These are phyloP conservation scores for Leccinum boreale DNA, from an alignment of 768 basidiomycete genomes.

Conservation along the genomic window DNA sequence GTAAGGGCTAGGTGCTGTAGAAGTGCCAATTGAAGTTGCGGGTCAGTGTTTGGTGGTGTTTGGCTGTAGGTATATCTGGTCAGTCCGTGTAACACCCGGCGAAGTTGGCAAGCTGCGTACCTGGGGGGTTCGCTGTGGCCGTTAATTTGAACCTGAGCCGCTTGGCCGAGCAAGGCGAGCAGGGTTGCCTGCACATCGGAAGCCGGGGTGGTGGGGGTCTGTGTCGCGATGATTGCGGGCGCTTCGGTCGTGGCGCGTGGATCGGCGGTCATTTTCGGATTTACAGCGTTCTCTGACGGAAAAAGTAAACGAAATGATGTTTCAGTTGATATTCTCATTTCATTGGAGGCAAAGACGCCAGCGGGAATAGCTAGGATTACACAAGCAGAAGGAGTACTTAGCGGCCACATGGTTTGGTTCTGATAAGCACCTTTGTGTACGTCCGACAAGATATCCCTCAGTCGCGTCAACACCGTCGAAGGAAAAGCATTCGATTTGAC, in stretches of 20 bases:
- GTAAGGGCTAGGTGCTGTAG: conserved; percentile 75
- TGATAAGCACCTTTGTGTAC: conserved; percentile 87
- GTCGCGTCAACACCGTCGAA: conserved; percentile 62
- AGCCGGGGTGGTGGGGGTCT: conserved; percentile 24
- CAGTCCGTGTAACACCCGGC: background rate
- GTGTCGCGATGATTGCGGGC: conserved; percentile 24
- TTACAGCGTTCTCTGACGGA: conserved; percentile 53
- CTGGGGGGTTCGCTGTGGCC: conserved; percentile 24
- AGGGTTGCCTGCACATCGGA: conserved; percentile 57
- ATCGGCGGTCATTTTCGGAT: conserved; percentile 34
- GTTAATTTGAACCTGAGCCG: conserved; percentile 49
- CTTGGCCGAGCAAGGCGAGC: conserved; percentile 67
- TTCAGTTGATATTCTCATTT: conserved; percentile 69
- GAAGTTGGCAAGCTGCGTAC: conserved; percentile 33
- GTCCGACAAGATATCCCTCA: conserved; percentile 67
- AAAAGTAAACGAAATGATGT: conserved; percentile 47
- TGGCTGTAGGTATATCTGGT: conserved; percentile 42
- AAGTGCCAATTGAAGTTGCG: conserved; percentile 58
- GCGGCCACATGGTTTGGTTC: conserved; percentile 61
- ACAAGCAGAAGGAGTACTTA: conserved; percentile 70
- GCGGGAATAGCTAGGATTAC: conserved; percentile 62
- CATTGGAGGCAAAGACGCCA: conserved; percentile 39
- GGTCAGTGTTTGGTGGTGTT: conserved; percentile 55
- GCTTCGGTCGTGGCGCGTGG: conserved; percentile 38
- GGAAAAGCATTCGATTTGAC: conserved; percentile 89